phyloP scores from a whole-genome alignment of 345 rosid genomes.

The Citrus glauca region DNA sequence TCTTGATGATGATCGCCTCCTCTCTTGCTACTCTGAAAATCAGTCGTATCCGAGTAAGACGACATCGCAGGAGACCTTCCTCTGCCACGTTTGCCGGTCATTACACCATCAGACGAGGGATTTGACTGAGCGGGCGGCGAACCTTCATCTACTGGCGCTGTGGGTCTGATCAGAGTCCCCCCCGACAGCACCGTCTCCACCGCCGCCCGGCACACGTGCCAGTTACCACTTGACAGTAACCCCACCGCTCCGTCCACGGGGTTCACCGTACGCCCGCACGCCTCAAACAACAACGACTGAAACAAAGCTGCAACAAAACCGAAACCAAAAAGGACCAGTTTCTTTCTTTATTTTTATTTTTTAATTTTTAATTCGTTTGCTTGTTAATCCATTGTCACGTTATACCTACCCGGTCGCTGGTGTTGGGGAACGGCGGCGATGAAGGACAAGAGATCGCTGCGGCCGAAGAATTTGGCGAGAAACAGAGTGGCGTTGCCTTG shows the following conservation, averaged over 20 bases:
- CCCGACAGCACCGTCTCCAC: conserved; percentile 50
- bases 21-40: conserved; percentile 14
- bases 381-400: no score
- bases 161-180: conserved; percentile 30
- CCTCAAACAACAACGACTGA: conserved; percentile 56
- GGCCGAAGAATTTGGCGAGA: conserved; percentile 62
- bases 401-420: conserved; percentile 45
- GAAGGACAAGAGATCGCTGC: conserved; percentile 43
- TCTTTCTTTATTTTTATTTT: no score
- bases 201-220: conserved; percentile 55
- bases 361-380: no score
- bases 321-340: no score
- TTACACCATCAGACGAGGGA: neutral
- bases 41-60: conserved; percentile 31
- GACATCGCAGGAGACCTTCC: conserved; percentile 21
- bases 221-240: conserved; percentile 50
- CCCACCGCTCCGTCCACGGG: conserved; percentile 65
- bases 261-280: conserved; percentile 63
- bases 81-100: conserved; percentile 17
- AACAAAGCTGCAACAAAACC: conserved; percentile 36
- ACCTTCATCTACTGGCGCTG: conserved; percentile 20
- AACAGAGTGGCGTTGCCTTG: conserved; percentile 61
- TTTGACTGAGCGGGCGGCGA: conserved; percentile 20
- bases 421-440: conserved; percentile 51
- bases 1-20: conserved; percentile 11